Conservation (phyloP, 2,329 filamentous ascomycete genomes). For the Penicillium sp. region DNA sequence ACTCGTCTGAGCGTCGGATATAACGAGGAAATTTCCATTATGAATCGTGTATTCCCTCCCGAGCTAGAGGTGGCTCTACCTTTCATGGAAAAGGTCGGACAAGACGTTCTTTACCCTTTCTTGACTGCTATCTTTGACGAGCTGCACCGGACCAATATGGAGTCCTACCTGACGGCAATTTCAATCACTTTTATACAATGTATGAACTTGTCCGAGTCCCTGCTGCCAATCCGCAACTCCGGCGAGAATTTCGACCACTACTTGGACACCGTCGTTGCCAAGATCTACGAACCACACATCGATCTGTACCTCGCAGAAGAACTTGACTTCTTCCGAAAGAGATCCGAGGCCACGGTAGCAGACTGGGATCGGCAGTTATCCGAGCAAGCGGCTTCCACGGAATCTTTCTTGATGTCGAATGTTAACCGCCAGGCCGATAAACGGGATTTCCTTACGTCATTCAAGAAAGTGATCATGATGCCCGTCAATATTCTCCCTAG, state of each 20-base stretch:
- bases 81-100: constrained; percentile 79
- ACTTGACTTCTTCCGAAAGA: constrained; percentile 78
- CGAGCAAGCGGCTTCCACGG: constrained; percentile 86
- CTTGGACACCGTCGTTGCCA: constrained; percentile 68
- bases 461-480: constrained; percentile 99
- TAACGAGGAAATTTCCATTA: constrained; percentile 80
- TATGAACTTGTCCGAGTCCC: constrained; percentile 72
- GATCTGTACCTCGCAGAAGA: constrained; percentile 93
- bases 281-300: constrained; percentile 88
- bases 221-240: constrained; percentile 67
- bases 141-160: constrained; percentile 73
- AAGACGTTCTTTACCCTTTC: constrained; percentile 84
- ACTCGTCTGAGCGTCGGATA: constrained; percentile 72
- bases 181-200: constrained; percentile 88
- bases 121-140: constrained; percentile 85
- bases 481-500: constrained; percentile 87
- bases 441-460: constrained; percentile 92
- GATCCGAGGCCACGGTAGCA: constrained; percentile 75
- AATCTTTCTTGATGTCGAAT: constrained; percentile 95
- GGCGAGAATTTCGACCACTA: constrained; percentile 65
- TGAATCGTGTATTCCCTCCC: constrained; percentile 80
- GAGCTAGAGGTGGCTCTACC: constrained; percentile 72
- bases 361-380: constrained; percentile 91
- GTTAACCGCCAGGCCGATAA: constrained; percentile 94
- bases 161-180: constrained; percentile 81